A percentile compares a stretch with the other conserved stretches of the same genome.
Evolutionary conservation across 306 rosid species (phyloP).

Genomic region (Luffa acutangula): DNA sequence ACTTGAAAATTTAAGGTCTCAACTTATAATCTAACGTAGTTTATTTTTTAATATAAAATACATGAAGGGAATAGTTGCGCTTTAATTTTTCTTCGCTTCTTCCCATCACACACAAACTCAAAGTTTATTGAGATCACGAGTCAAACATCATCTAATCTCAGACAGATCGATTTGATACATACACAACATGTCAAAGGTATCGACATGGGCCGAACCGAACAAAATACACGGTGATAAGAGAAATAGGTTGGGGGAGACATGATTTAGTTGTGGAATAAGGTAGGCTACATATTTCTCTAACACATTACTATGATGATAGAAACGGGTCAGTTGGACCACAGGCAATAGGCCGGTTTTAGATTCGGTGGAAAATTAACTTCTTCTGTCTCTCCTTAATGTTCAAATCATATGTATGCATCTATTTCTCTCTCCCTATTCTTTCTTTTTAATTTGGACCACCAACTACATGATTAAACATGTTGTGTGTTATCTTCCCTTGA

Average conservation of each 20-base stretch:
- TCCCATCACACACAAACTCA: no score
- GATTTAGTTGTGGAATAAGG: neutral
- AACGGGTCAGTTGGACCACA: constrained; percentile 1
- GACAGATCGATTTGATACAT: neutral
- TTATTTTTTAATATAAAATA: no score
- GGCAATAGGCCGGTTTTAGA: constrained; percentile 7
- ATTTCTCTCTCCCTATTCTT: neutral
- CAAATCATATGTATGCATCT: neutral
- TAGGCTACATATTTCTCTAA: neutral
- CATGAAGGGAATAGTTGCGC: no score
- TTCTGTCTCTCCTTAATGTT: neutral
- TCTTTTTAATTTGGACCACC: neutral
- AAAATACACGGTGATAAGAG: neutral
- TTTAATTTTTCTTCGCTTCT: no score
- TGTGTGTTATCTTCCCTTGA: neutral
- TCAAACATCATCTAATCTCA: neutral
- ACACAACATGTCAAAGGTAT: neutral
- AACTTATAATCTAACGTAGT: no score
- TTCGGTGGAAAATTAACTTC: neutral
- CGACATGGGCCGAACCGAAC: neutral
- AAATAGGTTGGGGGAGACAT: neutral
- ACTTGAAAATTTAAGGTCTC: no score
- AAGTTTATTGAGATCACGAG: neutral
- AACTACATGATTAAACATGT: neutral
- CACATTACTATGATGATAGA: constrained; percentile 1